Evolutionary conservation across 192 early-diverging fungal genomes (phyloP), one percentile per base, ranked within the genome.

Genomic region (Linnemannia hyalina): DNA sequence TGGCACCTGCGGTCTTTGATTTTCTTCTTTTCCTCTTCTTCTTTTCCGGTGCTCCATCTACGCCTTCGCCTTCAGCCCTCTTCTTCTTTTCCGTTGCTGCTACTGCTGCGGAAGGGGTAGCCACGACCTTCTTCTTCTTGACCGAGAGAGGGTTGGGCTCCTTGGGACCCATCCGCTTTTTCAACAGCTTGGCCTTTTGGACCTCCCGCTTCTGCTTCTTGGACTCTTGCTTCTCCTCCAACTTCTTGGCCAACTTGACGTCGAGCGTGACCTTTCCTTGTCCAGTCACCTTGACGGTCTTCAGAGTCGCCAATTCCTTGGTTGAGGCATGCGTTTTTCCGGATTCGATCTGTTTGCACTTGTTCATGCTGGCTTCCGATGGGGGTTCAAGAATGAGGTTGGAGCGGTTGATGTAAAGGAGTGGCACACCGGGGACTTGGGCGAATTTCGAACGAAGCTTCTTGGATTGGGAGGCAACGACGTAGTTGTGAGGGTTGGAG

Each of bases 71-170:
- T 44, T 73, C 73, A 20, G 11, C 47, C 40, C 46, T 68, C 60
- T 75, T 54, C 70, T 76, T 68, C 18, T 16, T 26, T 22, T 89
- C 86, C 75, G 42, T 3, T 70, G 83, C 69, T 38, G 46, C 9
- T 23, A 29, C 35, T 23, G 26, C 72, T 40, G 72, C 55, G 13
- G 78, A 3, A 29, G 87, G 42, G 49, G 57, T 73, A 22, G 76
- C 44, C 36, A 75, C 36, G 23, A 77, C 79, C 57, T 76, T 79
- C 77, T 88, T 90, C 91, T 97, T 98, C 88, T 97, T 99, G 57
- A 96, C 81, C 36, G 96, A 96, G 20, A 98, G 87, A 70, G 97
- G 96, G 80, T 99, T 99, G 7, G 96, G 96, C 36, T 90, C 93
- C 89, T 97, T 97, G 49, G 93, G 89, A 36, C 94, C 94, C 83